These are phyloP conservation scores for Moringa oleifera DNA, from an alignment of 345 rosid species.

Conservation along the genomic window DNA sequence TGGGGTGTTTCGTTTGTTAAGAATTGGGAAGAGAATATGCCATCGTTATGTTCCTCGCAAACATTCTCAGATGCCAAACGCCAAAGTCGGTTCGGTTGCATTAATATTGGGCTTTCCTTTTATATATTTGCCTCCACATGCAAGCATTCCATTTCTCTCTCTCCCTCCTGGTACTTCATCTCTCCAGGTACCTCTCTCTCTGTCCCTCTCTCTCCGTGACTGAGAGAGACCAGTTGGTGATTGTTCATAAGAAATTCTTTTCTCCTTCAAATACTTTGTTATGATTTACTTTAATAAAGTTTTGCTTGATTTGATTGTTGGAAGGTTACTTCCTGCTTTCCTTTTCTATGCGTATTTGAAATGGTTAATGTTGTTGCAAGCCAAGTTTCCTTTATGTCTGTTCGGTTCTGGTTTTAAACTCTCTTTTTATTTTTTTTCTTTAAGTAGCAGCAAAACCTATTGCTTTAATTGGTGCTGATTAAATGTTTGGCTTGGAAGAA, in stretches of 20 bases:
- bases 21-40: conserved; percentile 28
- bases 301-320: neutral
- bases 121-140: conserved; percentile 8
- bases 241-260: neutral
- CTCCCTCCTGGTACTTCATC: conserved; percentile 1
- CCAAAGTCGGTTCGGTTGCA: conserved; percentile 4
- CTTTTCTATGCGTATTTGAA: too few species aligned
- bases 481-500: neutral
- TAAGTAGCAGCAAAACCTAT: too few species aligned
- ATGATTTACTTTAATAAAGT: neutral
- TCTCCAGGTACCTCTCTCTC: neutral
- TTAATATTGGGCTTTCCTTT: neutral
- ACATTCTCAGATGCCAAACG: conserved; percentile 25
- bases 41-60: conserved; percentile 11
- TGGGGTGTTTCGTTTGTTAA: conserved; percentile 1
- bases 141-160: conserved; percentile 4
- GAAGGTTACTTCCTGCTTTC: neutral
- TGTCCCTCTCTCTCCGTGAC: neutral
- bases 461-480: neutral
- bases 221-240: neutral
- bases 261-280: neutral
- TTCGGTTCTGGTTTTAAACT: neutral
- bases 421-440: too few species aligned
- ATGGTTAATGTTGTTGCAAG: neutral
- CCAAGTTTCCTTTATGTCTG: conserved; percentile 2